These are phyloP conservation scores for Solioccasus polychromus DNA, from an alignment of 768 basidiomycete genomes.

Conservation along the genomic window DNA sequence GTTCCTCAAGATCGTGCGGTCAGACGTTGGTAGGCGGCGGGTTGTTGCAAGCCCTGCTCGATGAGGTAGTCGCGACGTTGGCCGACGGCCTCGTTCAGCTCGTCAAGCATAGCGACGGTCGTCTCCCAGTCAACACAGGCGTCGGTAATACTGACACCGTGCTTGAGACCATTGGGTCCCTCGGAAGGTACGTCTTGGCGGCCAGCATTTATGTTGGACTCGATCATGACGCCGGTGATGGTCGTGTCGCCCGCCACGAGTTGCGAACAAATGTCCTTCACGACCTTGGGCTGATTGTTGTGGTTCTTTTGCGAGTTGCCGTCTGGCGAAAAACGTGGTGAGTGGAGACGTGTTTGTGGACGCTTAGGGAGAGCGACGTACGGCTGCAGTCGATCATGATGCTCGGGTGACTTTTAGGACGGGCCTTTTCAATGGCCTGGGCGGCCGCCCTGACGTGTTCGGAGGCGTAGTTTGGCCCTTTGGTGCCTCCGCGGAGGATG, in stretches of 20 bases:
- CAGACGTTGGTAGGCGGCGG: slow-evolving; percentile 27
- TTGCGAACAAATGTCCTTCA: slow-evolving; percentile 71
- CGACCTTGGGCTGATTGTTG: slow-evolving; percentile 83
- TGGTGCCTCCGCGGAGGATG: slow-evolving; percentile 90
- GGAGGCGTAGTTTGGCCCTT: slow-evolving; percentile 83
- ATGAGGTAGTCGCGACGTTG: slow-evolving; percentile 26
- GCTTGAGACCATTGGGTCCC: slow-evolving; percentile 66
- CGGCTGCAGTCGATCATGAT: slow-evolving; percentile 89
- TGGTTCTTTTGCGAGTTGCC: slow-evolving; percentile 97
- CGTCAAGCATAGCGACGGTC: slow-evolving; percentile 73
- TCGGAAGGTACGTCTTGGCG: slow-evolving; percentile 81
- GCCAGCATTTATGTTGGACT: slow-evolving; percentile 90
- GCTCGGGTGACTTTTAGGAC: slow-evolving; percentile 50
- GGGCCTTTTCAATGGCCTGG: slow-evolving; percentile 62
- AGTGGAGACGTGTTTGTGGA: neutral
- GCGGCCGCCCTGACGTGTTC: slow-evolving; percentile 69
- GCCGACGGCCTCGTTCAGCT: slow-evolving; percentile 50
- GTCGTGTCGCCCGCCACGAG: slow-evolving; percentile 61
- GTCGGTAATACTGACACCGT: slow-evolving; percentile 88
- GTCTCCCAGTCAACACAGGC: slow-evolving; percentile 87
- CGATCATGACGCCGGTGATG: slow-evolving; percentile 97
- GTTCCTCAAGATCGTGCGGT: slow-evolving; percentile 11
- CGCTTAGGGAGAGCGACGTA: slow-evolving; percentile 34
- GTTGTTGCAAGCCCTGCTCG: slow-evolving; percentile 23
- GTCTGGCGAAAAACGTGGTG: slow-evolving; percentile 45